Evolutionary conservation across 2,329 filamentous ascomycete genomes (phyloP).

Genomic region (Fusarium euwallaceae): DNA sequence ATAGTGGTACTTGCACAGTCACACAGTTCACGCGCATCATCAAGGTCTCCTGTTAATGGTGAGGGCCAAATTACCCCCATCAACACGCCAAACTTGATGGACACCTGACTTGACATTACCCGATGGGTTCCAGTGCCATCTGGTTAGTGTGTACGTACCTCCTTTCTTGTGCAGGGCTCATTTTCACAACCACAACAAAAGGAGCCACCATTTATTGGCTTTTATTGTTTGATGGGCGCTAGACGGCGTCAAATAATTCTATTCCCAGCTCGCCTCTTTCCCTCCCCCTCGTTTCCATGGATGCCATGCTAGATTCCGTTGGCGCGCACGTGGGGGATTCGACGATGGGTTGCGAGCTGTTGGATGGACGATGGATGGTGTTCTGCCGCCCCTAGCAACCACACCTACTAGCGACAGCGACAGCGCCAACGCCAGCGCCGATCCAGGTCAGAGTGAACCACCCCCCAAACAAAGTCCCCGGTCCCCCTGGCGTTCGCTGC

Average conservation of each 20-base stretch:
- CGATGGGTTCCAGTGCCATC: constrained; percentile 29
- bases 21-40: accelerated
- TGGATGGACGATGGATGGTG: neutral
- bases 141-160: constrained; percentile 26
- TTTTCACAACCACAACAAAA: constrained; percentile 11
- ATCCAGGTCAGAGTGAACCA: constrained; percentile 37
- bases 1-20: constrained; percentile 35
- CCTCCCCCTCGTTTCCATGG: constrained; percentile 16
- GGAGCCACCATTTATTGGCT: constrained; percentile 9
- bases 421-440: constrained; percentile 35
- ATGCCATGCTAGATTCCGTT: constrained; percentile 16
- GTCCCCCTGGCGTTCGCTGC: constrained; percentile 27
- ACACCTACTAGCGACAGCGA: constrained; percentile 22
- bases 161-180: constrained; percentile 18
- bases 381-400: constrained; percentile 43
- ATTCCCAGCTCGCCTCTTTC: constrained; percentile 7
- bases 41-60: constrained; percentile 32
- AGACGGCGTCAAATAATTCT: constrained; percentile 1
- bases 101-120: constrained; percentile 43
- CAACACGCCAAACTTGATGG: constrained; percentile 20
- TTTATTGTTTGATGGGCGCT: constrained; percentile 3
- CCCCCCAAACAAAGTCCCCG: constrained; percentile 21
- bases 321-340: constrained; percentile 32
- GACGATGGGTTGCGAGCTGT: constrained; percentile 29
- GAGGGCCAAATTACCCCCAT: constrained; percentile 37